Base-by-base conservation (phyloP, 331 rosid genomes). In the Stylosanthes scabra region DNA sequence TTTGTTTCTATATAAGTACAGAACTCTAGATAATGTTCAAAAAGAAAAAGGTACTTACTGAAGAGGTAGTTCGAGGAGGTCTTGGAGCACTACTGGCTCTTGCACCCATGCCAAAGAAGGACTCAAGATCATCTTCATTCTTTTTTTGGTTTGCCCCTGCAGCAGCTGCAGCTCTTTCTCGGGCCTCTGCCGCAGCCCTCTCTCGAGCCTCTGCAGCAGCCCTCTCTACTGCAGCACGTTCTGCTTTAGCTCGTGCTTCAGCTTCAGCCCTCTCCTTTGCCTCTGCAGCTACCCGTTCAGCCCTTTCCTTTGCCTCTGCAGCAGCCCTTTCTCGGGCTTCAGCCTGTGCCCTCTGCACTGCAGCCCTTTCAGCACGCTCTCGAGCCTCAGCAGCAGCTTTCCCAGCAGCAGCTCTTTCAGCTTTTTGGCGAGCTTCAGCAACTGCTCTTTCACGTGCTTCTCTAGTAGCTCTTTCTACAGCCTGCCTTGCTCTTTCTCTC, bases 281-380 rank as follows among this genome's bases (percentile, higher is more conserved):
- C 68, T 88, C 98, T 46, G 93, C 81, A 80, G 89, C 90, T 58
- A 88, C 87, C 82, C 84, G 89, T 81, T 88, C 88, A 62, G 92
- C 87, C 76, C 90, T 91, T 81, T 85, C 96, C 81, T 90, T 84
- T 51, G 98, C 96, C 27, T 82, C 96, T 11, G 87, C 90, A 44
- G 97, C 99, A 42, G 99, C 99, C 88, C 97, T 83, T 88, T 91
- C 99, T 61, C 99, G 96, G 34, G 99, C 99, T 83, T 91, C 99
- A 74, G 90, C 83, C 77, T 94, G 99, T 49, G 87, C 99, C 83
- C 97, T 95, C 81, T 84, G 97, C 75, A 91, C 97, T 37, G 99
- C 97, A 82, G 85, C 97, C 89, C 92, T 88, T 78, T 88, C 99
- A 78, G 99, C 97, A 64, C 99, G 96, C 69, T 73, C 97, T 64